Base-by-base conservation (phyloP, 495 filamentous ascomycete species). In the Opeltia flavorubescens region DNA sequence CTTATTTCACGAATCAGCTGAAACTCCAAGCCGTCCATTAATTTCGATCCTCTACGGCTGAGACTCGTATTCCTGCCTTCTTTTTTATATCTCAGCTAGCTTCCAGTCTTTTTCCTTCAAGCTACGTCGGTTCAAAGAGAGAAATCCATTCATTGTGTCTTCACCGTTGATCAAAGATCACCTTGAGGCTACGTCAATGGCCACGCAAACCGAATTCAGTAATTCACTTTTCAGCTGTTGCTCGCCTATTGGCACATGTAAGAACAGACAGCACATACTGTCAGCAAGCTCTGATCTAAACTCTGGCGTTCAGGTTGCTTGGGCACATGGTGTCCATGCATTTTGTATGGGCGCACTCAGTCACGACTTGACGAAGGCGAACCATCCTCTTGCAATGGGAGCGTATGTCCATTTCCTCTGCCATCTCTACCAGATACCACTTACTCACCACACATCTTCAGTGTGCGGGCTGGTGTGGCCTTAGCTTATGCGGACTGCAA, bases 371-470 rank as follows among this genome's bases (percentile, higher is more conserved):
- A 41, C 6, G 38, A 41, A 12, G 38, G 38, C 13, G 15, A 12
- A 41, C 38, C 38, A 5, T 41, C 38, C 3, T 41, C 38, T 23
- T 41, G 38, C 38, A 41, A 41, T 26, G 38, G 38, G 25, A 41
- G 38, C 38, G 38, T 41, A 41, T 25, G 38, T 25, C 13, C 4
- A 13, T 20, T 39, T 25, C 21, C 9, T 9, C 8, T 40, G 17
- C 13, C 36, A 11, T 41, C 21, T 12, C 38, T 41, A 12, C 11
- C 38, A 23, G 38, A 12, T 3, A 23, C 6, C 38, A 25, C 9
- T 6, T 41, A 21, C 20, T 41, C 12, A 25, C 13, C 6, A 7
- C 38, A 23, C 0, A 3, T 21, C 18, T 1, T 13, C 25, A 24
- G 38, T 41, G 38, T 25, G 25, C 25, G 38, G 38, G 38, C 20